Base-by-base conservation (phyloP, 176 grass and related monocot genomes). In the Saccharum officinarum region DNA sequence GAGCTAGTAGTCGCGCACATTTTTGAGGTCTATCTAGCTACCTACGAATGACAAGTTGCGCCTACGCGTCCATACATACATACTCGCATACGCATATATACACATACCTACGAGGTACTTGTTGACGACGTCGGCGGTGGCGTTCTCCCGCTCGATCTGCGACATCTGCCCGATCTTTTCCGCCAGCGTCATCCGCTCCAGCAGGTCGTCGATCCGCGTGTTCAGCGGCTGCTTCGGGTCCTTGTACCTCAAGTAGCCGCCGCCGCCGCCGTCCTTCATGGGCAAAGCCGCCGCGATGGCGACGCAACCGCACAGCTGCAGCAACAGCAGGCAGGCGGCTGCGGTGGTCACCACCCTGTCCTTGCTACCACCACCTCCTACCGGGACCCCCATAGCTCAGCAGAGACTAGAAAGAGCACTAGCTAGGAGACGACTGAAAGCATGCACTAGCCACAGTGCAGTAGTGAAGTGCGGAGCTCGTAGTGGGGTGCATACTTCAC, bases 161-260 rank as follows among this genome's bases (percentile, higher is more conserved):
- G 90, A 75, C 90, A 92, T 89, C 82, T 92, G 90, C 1, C 90
- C 90, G 10, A 93, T 85, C 90, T 89, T 92, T 72, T 92, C 90
- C 3, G 82, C 90, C 23, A 93, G 59, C 22, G 85, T 93, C 92
- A 88, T 93, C 55, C 85, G 81, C 62, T n/a, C 0, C 7, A 93
- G 44, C 5, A 93, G 81, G 59, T 91, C 88, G 20, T 52, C 37
- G 66, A 93, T 76, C 47, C 91, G 42, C 54, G 8, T 2, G 80
- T 83, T 85, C 14, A 93, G 67, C 37, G 66, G 85, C 66, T 82
- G 65, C 39, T 70, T 93, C 33, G 91, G 85, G 76, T 93, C 88
- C 83, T 70, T 93, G 81, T 88, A 91, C 85, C 38, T 88, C 20
- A n/a, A 9, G 55, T 3, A 9, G 20, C 1, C 49, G 49, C 2